These are phyloP conservation scores for Xylaria grammica DNA, from an alignment of 495 filamentous ascomycete species.

Conservation along the genomic window DNA sequence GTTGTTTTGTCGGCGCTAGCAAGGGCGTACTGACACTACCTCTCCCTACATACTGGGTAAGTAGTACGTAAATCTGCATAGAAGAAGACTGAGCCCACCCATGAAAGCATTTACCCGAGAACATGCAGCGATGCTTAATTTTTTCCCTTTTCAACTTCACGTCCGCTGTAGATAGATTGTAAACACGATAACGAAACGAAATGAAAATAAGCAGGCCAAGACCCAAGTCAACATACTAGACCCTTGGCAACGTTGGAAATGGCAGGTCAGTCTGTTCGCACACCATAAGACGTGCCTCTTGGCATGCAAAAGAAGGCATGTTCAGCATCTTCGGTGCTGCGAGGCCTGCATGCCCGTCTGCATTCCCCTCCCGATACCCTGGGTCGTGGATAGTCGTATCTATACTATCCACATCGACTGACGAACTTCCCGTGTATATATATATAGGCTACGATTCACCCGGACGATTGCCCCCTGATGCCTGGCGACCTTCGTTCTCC, in stretches of 20 bases:
- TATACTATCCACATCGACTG: not conserved
- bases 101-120: not conserved
- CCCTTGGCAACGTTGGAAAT: constrained; percentile 18
- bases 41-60: too few species aligned
- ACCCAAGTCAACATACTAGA: not conserved
- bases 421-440: not conserved
- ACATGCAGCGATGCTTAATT: too few species aligned
- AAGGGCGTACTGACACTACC: too few species aligned
- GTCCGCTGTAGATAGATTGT: not conserved
- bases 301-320: constrained; percentile 13
- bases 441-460: not conserved
- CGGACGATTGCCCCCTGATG: not conserved
- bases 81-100: too few species aligned
- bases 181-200: not conserved
- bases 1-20: too few species aligned
- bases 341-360: not conserved
- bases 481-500: not conserved
- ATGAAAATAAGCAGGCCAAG: constrained; percentile 20
- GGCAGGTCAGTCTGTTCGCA: constrained; percentile 13
- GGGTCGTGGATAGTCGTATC: not conserved
- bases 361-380: constrained; percentile 7
- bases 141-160: not conserved
- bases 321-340: not conserved
- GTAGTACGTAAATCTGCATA: too few species aligned
- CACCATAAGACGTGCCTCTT: constrained; percentile 17